Conservation (phyloP, 257 asterid species). For the Solanum virginianum region DNA sequence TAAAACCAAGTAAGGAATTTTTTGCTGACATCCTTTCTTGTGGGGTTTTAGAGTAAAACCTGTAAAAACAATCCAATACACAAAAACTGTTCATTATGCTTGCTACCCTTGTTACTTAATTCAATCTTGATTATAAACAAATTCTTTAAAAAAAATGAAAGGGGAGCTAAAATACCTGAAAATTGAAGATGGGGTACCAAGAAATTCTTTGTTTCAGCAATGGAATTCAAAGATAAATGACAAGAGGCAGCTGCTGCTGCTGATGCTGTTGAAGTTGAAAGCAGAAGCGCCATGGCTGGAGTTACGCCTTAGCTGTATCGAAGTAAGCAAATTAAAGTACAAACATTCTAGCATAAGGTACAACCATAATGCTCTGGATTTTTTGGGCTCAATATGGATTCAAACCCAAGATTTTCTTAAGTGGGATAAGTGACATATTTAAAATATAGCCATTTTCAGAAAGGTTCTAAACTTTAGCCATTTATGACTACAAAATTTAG, state of each 20-base stretch:
- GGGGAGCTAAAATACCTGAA: constrained; percentile 26
- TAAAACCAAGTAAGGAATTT: constrained; percentile 4
- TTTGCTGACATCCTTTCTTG: constrained; percentile 9
- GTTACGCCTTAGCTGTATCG: not conserved
- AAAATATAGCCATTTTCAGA: too few relatives aligned
- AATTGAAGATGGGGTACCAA: constrained; percentile 24
- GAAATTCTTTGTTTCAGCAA: constrained; percentile 5
- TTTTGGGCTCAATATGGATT: not conserved
- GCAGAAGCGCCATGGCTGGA: constrained; percentile 5
- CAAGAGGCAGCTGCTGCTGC: constrained; percentile 13
- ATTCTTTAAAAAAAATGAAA: not conserved
- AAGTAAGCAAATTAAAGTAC: not conserved
- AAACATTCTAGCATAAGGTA: not conserved
- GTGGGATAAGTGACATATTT: not conserved
- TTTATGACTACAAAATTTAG: too few relatives aligned
- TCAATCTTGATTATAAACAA: not conserved
- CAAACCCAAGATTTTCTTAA: not conserved
- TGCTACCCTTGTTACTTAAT: not conserved
- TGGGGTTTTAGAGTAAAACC: constrained; percentile 19
- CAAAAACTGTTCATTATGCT: not conserved
- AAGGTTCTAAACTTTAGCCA: too few relatives aligned
- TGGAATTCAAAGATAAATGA: constrained; percentile 13
- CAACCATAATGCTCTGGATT: not conserved
- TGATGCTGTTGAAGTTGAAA: constrained; percentile 28
- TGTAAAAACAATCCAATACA: constrained; percentile 5